A percentile compares a stretch with the other conserved stretches of the same genome.
phyloP scores from a whole-genome alignment of 371 early-diverging fungal species.

The Mortierella sp. region DNA sequence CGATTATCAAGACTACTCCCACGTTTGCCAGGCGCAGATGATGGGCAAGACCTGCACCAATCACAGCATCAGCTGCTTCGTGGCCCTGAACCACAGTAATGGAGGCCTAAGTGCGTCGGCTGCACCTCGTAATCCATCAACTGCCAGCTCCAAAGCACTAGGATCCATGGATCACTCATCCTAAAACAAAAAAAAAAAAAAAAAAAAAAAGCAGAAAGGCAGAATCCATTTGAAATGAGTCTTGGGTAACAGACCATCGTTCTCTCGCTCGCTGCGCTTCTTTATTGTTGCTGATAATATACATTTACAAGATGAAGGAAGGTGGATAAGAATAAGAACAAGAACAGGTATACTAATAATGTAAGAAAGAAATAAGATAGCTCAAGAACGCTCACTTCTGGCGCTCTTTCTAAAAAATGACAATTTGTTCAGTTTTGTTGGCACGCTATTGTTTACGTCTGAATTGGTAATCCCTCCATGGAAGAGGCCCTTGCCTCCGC shows the following conservation, averaged over 20 bases:
- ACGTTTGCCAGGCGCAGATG: slow-evolving; percentile 42
- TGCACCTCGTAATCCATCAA: slow-evolving; percentile 9
- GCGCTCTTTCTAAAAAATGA: slow-evolving; percentile 43
- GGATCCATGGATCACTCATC: not conserved
- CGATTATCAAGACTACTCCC: slow-evolving; percentile 43
- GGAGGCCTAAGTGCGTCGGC: slow-evolving; percentile 29
- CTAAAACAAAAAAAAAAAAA: too few species aligned
- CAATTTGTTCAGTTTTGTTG: slow-evolving; percentile 36
- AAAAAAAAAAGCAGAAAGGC: too few species aligned
- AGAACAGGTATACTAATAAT: not conserved
- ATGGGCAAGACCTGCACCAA: slow-evolving; percentile 45
- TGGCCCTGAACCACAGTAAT: slow-evolving; percentile 42
- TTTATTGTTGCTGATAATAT: too few species aligned
- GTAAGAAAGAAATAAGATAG: not conserved
- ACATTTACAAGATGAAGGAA: not conserved
- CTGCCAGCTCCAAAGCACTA: not conserved
- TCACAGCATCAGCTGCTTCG: slow-evolving; percentile 50
- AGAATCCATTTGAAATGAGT: too few species aligned
- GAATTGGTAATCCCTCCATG: slow-evolving; percentile 29
- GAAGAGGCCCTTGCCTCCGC: slow-evolving; percentile 25
- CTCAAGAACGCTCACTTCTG: slow-evolving; percentile 22
- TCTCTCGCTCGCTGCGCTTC: too few species aligned
- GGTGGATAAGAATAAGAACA: not conserved
- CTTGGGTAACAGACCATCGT: too few species aligned
- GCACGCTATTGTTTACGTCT: slow-evolving; percentile 19